These are phyloP conservation scores for Chlamydomonas sp. DNA, from an alignment of 139 green algal genomes.

Conservation along the genomic window DNA sequence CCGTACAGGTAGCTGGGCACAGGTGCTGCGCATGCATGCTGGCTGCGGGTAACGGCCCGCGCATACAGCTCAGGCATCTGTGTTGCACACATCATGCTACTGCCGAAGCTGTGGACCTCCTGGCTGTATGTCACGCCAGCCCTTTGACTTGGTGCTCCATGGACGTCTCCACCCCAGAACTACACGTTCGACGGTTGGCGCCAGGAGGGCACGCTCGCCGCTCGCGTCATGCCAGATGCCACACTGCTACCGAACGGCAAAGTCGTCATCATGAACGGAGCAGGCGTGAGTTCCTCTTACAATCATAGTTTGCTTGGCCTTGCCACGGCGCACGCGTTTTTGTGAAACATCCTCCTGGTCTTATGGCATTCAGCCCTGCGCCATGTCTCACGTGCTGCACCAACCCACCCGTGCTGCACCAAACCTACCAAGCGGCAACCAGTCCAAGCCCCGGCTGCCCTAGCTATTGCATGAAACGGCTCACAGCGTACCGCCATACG, in stretches of 20 bases:
- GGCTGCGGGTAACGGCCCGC: background rate
- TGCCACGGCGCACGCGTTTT: too few relatives aligned
- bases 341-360: too few relatives aligned
- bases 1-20: background rate
- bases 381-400: too few relatives aligned
- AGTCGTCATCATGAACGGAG: conserved; percentile 42
- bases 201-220: conserved; percentile 8
- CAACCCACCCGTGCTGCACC: too few relatives aligned
- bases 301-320: too few relatives aligned
- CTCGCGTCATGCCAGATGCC: conserved; percentile 34
- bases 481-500: too few relatives aligned
- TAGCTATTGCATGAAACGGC: too few relatives aligned
- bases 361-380: too few relatives aligned
- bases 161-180: background rate
- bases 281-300: conserved; percentile 1
- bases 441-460: too few relatives aligned
- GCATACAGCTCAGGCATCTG: background rate
- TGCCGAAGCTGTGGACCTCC: background rate
- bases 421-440: too few relatives aligned
- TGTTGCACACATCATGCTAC: background rate
- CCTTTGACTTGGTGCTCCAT: background rate
- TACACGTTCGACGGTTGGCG: conserved; percentile 1
- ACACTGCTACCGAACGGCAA: conserved; percentile 35
- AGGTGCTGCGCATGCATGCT: background rate
- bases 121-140: background rate